Evolutionary conservation across 306 rosid species (phyloP).

Genomic region (Ammopiptanthus mongolicus): DNA sequence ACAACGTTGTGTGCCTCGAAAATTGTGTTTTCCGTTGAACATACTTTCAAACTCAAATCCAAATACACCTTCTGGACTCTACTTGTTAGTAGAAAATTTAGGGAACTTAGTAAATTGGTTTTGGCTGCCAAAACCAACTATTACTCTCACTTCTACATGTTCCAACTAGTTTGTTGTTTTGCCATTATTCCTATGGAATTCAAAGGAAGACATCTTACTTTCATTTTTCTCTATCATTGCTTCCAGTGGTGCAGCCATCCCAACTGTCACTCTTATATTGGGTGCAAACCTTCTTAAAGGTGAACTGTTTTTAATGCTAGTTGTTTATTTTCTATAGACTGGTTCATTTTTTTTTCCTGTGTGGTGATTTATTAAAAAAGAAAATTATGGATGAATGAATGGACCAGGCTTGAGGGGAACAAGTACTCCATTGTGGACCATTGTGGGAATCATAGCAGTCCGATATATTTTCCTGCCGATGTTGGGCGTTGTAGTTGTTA

Average conservation of each 20-base stretch:
- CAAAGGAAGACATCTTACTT: neutral
- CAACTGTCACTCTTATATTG: conserved; percentile 61
- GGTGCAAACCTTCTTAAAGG: conserved; percentile 88
- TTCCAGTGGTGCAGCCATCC: conserved; percentile 75
- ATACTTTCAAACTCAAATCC: too few species aligned
- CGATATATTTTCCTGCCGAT: conserved; percentile 61
- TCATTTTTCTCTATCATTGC: neutral
- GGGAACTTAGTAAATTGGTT: neutral
- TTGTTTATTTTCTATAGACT: neutral
- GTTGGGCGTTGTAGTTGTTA: conserved; percentile 47
- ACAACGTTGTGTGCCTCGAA: too few species aligned
- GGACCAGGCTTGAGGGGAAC: conserved; percentile 60
- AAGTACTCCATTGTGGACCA: conserved; percentile 33
- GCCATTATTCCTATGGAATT: neutral
- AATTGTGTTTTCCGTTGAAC: too few species aligned
- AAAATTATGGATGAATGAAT: neutral
- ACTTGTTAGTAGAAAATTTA: neutral
- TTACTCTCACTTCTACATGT: neutral
- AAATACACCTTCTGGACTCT: too few species aligned
- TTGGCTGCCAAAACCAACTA: neutral
- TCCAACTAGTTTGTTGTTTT: neutral
- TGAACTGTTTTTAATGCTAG: neutral
- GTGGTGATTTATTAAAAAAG: neutral
- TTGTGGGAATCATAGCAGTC: conserved; percentile 51
- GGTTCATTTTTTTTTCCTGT: neutral